Conservation (phyloP, 345 rosid genomes). For the Gossypium anomalum region DNA sequence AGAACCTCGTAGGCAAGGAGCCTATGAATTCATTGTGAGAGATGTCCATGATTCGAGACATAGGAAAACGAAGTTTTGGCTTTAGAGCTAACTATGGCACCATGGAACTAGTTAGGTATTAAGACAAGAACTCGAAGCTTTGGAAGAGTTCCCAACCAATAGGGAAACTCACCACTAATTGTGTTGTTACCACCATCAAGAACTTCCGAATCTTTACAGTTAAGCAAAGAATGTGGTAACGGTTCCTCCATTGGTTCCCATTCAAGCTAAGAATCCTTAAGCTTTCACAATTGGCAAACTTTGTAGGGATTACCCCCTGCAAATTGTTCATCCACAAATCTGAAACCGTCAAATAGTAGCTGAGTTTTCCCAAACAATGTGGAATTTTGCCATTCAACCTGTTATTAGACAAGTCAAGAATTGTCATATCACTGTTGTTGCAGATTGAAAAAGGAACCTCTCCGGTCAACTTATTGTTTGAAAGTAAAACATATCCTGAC, state of each 20-base stretch:
- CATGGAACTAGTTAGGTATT: background rate
- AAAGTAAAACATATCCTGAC: background rate
- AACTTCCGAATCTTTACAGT: background rate
- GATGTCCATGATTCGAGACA: background rate
- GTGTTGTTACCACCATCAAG: constrained; percentile 12
- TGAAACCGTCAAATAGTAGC: background rate
- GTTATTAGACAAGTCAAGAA: constrained; percentile 13
- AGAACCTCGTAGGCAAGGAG: background rate
- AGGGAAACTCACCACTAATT: constrained; percentile 3
- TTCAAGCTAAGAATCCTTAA: background rate
- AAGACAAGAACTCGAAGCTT: background rate
- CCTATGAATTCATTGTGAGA: background rate
- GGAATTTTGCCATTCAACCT: constrained; percentile 21
- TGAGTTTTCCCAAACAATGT: background rate
- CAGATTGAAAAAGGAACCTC: constrained; percentile 17
- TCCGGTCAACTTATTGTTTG: constrained; percentile 14
- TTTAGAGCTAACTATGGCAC: background rate
- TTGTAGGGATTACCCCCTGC: constrained; percentile 14
- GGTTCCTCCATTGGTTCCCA: constrained; percentile 15
- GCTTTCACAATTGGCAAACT: background rate
- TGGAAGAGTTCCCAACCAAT: background rate
- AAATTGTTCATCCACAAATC: constrained; percentile 4
- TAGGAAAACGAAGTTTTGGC: background rate
- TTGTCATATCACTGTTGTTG: background rate
- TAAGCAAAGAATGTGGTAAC: constrained; percentile 7